Evolutionary conservation across 2,329 filamentous ascomycete genomes (phyloP).

Genomic region (Penicillium sp.): DNA sequence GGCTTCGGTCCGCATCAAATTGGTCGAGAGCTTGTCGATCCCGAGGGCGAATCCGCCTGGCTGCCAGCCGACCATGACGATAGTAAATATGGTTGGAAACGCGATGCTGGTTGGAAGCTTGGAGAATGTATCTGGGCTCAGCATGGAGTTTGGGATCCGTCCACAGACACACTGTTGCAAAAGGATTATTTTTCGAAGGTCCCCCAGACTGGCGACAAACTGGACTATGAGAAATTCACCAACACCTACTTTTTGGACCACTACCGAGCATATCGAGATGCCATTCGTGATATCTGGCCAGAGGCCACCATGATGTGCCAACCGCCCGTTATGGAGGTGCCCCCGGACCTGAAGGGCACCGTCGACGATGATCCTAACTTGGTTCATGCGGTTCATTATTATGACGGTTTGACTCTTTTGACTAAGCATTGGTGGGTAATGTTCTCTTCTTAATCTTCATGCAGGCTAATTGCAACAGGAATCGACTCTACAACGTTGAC

Average conservation of each 20-base stretch:
- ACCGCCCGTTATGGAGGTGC: constrained; percentile 85
- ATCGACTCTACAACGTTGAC: constrained; percentile 93
- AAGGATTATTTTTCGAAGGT: constrained; percentile 86
- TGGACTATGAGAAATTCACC: constrained; percentile 82
- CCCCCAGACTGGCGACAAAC: constrained; percentile 64
- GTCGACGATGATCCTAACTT: constrained; percentile 82
- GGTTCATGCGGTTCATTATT: constrained; percentile 92
- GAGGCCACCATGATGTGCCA: constrained; percentile 86
- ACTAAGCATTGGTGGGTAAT: constrained; percentile 79
- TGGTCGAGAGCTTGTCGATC: constrained; percentile 76
- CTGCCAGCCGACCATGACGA: constrained; percentile 79
- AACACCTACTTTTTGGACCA: constrained; percentile 88
- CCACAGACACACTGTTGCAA: constrained; percentile 67
- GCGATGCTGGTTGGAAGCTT: constrained; percentile 81
- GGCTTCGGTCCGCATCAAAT: constrained; percentile 88
- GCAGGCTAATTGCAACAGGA: constrained; percentile 47
- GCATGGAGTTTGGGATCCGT: constrained; percentile 89
- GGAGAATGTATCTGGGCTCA: constrained; percentile 97
- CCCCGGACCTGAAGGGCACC: constrained; percentile 80
- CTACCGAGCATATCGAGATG: constrained; percentile 70
- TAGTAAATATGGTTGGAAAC: constrained; percentile 80
- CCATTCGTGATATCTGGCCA: constrained; percentile 70
- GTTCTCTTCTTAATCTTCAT: no score
- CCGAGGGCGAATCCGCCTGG: constrained; percentile 81
- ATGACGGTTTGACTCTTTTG: constrained; percentile 93